Evolutionary conservation across 148 eudicot genomes (phyloP).

Genomic region (Mesembryanthemum crystallinum): DNA sequence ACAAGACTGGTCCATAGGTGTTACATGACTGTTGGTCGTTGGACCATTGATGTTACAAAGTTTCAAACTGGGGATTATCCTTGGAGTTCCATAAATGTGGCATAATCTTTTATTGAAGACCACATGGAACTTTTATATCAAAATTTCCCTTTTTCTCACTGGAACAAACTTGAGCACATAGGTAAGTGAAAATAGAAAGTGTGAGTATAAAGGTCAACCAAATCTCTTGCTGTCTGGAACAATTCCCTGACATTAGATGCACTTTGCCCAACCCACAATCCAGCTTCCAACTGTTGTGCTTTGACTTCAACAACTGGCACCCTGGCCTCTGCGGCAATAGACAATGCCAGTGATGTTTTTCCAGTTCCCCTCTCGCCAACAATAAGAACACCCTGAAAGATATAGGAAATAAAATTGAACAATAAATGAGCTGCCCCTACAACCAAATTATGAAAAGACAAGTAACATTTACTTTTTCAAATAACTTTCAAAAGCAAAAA

Average conservation of each 20-base stretch:
- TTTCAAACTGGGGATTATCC: too few relatives aligned
- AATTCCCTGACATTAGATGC: conserved; percentile 91
- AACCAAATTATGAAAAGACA: neutral
- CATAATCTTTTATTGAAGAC: too few relatives aligned
- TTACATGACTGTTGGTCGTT: too few relatives aligned
- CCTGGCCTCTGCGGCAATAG: conserved; percentile 93
- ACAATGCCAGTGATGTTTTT: conserved; percentile 82
- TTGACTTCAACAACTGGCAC: conserved; percentile 90
- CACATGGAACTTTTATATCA: neutral
- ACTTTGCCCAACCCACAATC: conserved; percentile 92
- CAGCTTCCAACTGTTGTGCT: conserved; percentile 89
- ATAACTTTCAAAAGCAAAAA: neutral
- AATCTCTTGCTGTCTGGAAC: conserved; percentile 90
- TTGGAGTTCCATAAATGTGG: too few relatives aligned
- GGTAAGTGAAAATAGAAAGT: neutral
- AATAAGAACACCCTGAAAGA: conserved; percentile 84
- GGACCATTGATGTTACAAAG: too few relatives aligned
- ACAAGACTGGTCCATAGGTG: too few relatives aligned
- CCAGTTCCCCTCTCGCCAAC: conserved; percentile 96
- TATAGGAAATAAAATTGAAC: conserved; percentile 9
- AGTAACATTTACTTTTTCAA: conserved; percentile 2
- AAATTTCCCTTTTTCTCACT: too few relatives aligned
- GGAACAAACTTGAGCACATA: conserved; percentile 4
- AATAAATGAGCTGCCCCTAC: conserved; percentile 3
- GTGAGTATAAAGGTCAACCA: conserved; percentile 47